phyloP scores from a whole-genome alignment of 2,329 filamentous ascomycete genomes.

The Cercospora nicotianae region DNA sequence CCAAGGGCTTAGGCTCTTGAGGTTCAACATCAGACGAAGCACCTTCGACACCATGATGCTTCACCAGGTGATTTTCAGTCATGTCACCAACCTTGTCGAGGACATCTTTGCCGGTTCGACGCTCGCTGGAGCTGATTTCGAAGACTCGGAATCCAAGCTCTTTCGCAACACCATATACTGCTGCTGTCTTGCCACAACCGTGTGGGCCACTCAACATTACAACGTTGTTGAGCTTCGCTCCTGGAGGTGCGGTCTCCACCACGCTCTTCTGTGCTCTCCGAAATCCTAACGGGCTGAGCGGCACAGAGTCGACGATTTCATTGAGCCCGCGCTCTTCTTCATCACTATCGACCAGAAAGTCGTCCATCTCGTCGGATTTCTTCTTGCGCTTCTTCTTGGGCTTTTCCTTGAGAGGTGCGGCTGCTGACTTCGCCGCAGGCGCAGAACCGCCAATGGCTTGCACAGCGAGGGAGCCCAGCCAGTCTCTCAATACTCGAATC shows the following conservation, averaged over 20 bases:
- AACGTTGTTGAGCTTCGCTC: constrained; percentile 63
- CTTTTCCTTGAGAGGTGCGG: constrained; percentile 28
- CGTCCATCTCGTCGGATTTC: constrained; percentile 67
- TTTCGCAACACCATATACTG: constrained; percentile 86
- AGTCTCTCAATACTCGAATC: constrained; percentile 70
- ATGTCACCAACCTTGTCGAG: constrained; percentile 93
- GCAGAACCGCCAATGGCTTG: constrained; percentile 69
- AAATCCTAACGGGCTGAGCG: not conserved
- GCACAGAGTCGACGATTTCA: constrained; percentile 60
- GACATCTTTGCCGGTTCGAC: constrained; percentile 85
- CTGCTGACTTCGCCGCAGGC: constrained; percentile 32
- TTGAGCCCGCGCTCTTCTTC: constrained; percentile 71
- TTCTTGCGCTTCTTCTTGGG: constrained; percentile 63
- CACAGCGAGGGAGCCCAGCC: constrained; percentile 75
- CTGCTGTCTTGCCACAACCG: constrained; percentile 90
- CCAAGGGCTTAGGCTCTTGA: constrained; percentile 41
- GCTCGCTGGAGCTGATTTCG: constrained; percentile 82
- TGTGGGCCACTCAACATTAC: constrained; percentile 87
- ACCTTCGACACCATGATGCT: constrained; percentile 44
- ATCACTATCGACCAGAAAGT: constrained; percentile 76
- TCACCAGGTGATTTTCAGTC: constrained; percentile 91
- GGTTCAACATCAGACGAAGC: constrained; percentile 30
- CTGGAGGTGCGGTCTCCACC: constrained; percentile 40
- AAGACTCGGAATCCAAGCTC: constrained; percentile 93
- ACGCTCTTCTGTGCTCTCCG: constrained; percentile 37